These are phyloP conservation scores for Phytophthora melonis DNA, from an alignment of 352 stramenopile genomes.

Conservation along the genomic window DNA sequence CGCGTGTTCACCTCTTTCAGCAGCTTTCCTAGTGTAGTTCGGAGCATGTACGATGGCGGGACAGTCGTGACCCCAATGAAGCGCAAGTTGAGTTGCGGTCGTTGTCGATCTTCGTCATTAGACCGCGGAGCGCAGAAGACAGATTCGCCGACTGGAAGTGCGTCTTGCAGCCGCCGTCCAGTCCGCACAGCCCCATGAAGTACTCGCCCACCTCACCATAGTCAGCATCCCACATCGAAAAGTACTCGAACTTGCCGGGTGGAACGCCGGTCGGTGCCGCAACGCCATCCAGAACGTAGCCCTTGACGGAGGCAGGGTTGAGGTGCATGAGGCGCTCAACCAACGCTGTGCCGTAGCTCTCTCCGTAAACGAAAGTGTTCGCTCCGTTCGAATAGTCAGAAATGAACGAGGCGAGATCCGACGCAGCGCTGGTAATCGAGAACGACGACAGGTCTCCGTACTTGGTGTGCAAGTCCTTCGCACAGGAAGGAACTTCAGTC, in stretches of 20 bases:
- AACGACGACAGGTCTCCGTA: too few species aligned
- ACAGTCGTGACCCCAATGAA: too few species aligned
- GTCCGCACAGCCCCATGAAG: constrained; percentile 30
- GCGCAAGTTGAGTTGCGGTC: constrained; percentile 21
- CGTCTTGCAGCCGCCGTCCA: constrained; percentile 29
- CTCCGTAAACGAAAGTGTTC: constrained; percentile 47
- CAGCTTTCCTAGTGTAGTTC: constrained; percentile 30
- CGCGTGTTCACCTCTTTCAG: constrained; percentile 32
- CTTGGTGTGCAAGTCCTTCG: too few species aligned
- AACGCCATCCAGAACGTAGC: constrained; percentile 58
- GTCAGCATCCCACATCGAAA: constrained; percentile 47
- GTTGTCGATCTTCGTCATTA: constrained; percentile 29
- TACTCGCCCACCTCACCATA: constrained; percentile 43
- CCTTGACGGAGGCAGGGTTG: constrained; percentile 37
- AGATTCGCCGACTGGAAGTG: constrained; percentile 25
- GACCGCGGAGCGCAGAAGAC: constrained; percentile 12
- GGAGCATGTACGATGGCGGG: too few species aligned
- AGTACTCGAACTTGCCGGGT: constrained; percentile 35
- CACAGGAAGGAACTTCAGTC: too few species aligned
- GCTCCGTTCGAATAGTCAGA: constrained; percentile 25
- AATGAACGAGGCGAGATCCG: constrained; percentile 22
- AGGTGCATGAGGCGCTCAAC: constrained; percentile 60
- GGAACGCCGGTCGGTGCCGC: constrained; percentile 34
- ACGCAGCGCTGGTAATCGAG: too few species aligned
- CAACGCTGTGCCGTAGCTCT: constrained; percentile 56